These are phyloP conservation scores for Clonostachys chloroleuca DNA, from an alignment of 2,329 filamentous ascomycete species.

Conservation along the genomic window DNA sequence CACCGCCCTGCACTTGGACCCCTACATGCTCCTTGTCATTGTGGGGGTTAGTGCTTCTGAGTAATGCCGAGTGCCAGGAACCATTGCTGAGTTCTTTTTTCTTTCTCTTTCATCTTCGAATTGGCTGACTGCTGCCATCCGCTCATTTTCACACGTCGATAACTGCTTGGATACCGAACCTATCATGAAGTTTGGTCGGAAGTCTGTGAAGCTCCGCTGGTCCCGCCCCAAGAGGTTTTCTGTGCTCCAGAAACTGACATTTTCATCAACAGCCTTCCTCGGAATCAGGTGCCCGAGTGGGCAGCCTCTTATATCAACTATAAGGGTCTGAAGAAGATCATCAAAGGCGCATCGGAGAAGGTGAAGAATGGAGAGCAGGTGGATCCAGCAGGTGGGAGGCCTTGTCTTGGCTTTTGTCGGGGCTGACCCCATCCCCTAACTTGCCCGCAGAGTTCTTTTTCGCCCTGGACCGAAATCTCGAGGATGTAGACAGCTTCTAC, in stretches of 20 bases:
- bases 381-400: slow-evolving; percentile 80
- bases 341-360: slow-evolving; percentile 71
- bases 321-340: slow-evolving; percentile 89
- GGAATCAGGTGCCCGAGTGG: slow-evolving; percentile 87
- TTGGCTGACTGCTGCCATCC: not conserved
- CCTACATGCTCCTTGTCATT: not conserved
- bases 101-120: not conserved
- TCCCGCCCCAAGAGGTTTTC: not conserved
- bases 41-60: too few relatives aligned
- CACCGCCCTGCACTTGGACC: not conserved
- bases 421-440: slow-evolving; percentile 12
- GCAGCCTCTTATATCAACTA: slow-evolving; percentile 82
- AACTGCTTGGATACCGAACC: too few relatives aligned
- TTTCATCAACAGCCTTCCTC: slow-evolving; percentile 52
- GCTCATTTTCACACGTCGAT: not conserved
- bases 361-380: slow-evolving; percentile 67
- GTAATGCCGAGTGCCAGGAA: too few relatives aligned
- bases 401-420: slow-evolving; percentile 3
- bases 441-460: slow-evolving; percentile 82
- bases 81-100: not conserved
- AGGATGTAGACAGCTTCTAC: slow-evolving; percentile 95
- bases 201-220: slow-evolving; percentile 33
- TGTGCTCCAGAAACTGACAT: not conserved
- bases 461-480: slow-evolving; percentile 91
- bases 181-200: slow-evolving; percentile 60